Evolutionary conservation across 2,329 filamentous ascomycete species (phyloP), one percentile per base, ranked within the genome.

Genomic region (Trichoderma guizhouense): DNA sequence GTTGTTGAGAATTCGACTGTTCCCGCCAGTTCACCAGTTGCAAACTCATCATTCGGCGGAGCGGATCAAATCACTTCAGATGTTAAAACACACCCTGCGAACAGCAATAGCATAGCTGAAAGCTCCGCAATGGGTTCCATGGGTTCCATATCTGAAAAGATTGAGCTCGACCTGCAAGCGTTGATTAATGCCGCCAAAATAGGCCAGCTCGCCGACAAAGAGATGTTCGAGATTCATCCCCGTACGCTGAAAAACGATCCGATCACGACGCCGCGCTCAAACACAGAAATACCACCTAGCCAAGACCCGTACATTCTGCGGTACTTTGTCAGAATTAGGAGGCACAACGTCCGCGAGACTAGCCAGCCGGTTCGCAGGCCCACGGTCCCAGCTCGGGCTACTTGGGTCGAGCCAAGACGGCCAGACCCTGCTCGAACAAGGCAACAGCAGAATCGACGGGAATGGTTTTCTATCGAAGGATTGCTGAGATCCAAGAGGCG

Each of bases 241-340:
- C 76, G 78, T n/a, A 84, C 83, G 9, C 74, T 78, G 5, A 80
- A 79, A 67, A 79, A 83, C 26, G 83, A 84, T 34, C 81, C 81
- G 0, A 78, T 84, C 18, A 55, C 84, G 18, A 76, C 76, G 39
- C 76, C 75, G 0, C 76, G 76, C 26, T 78, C 73, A 47, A 76
- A 78, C 21, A 69, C 74, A 1, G 76, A 75, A 12, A 68, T 80
- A 34, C 83, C 83, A 8, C 83, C 83, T 6, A 84, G 83, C 51
- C 83, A 84, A 72, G 81, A 84, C 43, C 76, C 74, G 5, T 75
- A 73, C 7, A 77, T 83, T 11, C 77, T 81, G 73, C 78, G 73
- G 21, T 77, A 79, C 47, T 74, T 82, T 57, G 71, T 43, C 4
- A 71, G 69, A 65, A 65, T 4, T 53, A 72, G n/a, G 51, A 73